These are phyloP conservation scores for Adansonia rubrostipa DNA, from an alignment of 441 rosid species.

Conservation along the genomic window DNA sequence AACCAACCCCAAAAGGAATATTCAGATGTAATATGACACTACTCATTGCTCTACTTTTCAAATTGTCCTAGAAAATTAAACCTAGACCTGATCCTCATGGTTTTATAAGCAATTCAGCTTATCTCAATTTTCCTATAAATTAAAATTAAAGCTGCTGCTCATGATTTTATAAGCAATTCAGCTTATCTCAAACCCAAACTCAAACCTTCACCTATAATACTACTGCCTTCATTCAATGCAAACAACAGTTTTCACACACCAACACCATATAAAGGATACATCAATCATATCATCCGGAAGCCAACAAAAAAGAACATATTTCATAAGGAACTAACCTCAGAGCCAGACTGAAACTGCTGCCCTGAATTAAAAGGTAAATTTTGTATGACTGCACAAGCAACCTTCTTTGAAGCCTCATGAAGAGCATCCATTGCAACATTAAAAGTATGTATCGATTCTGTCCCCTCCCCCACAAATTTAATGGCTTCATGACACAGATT, in stretches of 20 bases:
- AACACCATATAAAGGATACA: neutral
- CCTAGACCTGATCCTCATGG: too few relatives aligned
- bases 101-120: too few relatives aligned
- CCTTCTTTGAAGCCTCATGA: constrained; percentile 39
- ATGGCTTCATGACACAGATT: constrained; percentile 42
- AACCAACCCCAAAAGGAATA: neutral
- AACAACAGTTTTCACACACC: neutral
- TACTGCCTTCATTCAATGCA: neutral
- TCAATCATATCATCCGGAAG: neutral
- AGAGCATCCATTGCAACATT: constrained; percentile 38
- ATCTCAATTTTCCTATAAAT: too few relatives aligned
- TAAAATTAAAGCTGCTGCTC: neutral
- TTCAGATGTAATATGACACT: neutral
- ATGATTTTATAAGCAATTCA: constrained; percentile 10
- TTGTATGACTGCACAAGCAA: constrained; percentile 30
- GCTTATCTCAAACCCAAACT: neutral
- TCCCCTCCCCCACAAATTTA: constrained; percentile 46
- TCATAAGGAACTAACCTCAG: constrained; percentile 35
- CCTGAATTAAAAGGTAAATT: constrained; percentile 26
- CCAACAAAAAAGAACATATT: constrained; percentile 6
- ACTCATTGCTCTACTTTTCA: neutral
- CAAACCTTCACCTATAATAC: neutral
- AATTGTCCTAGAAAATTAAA: neutral
- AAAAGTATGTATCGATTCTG: constrained; percentile 35
- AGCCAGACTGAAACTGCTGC: constrained; percentile 32